These are phyloP conservation scores for Crithidia expoeki DNA, from an alignment of 208 protist genomes.

Conservation along the genomic window DNA sequence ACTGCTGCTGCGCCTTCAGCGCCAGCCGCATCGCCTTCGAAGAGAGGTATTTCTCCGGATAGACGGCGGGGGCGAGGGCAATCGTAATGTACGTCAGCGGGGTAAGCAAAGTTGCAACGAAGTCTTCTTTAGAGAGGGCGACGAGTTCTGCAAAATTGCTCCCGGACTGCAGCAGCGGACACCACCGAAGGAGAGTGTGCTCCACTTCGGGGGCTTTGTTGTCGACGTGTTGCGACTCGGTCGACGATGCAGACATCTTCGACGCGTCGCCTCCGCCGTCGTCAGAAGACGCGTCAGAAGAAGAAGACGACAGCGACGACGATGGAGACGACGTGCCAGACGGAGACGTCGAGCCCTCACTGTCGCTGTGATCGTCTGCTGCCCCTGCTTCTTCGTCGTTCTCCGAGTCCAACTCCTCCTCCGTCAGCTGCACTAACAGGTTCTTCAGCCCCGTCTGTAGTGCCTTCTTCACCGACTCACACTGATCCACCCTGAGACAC, in stretches of 20 bases:
- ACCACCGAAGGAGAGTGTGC: slow-evolving; percentile 43
- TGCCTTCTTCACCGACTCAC: slow-evolving; percentile 36
- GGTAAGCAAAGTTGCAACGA: slow-evolving; percentile 28
- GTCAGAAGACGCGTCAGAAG: background rate
- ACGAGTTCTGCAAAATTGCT: slow-evolving; percentile 43
- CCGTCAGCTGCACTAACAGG: slow-evolving; percentile 35
- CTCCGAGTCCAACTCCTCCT: slow-evolving; percentile 18
- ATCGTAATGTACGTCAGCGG: slow-evolving; percentile 46
- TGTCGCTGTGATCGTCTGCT: background rate
- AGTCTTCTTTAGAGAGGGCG: slow-evolving; percentile 24
- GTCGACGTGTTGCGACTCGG: slow-evolving; percentile 1
- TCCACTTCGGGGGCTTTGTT: slow-evolving; percentile 40
- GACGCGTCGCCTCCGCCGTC: slow-evolving; percentile 2
- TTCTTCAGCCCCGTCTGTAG: slow-evolving; percentile 39
- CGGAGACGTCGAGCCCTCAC: background rate
- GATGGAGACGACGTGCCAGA: background rate
- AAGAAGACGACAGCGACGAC: background rate
- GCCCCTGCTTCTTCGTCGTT: slow-evolving; percentile 10
- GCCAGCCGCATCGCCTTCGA: slow-evolving; percentile 74
- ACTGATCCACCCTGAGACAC: slow-evolving; percentile 37
- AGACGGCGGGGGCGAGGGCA: slow-evolving; percentile 65
- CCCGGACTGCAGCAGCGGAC: slow-evolving; percentile 36
- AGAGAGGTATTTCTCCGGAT: slow-evolving; percentile 77
- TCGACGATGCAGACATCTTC: slow-evolving; percentile 1
- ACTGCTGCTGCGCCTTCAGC: slow-evolving; percentile 23